Evolutionary conservation across 2,329 filamentous ascomycete species (phyloP), one percentile per base, ranked within the genome.

Genomic region (Phaeosphaeria sp.): DNA sequence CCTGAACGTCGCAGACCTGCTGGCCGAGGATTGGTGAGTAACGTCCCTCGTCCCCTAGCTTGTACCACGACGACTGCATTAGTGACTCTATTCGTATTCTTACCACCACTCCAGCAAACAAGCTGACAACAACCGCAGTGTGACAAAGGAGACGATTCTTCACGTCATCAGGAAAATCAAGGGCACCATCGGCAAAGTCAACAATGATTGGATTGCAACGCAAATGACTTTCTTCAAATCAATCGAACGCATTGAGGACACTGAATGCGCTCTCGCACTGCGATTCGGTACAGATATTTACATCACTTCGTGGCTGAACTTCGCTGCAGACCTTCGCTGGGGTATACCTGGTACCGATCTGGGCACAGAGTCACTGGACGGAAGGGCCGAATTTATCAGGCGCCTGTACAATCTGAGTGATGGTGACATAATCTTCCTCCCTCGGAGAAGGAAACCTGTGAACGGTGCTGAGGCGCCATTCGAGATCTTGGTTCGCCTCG

Each of bases 251-350:
- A 74, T 76, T 40, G 65, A 61, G 36, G 69, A 75, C 46, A 74
- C 69, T 4, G 71, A 75, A 45, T 64, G 67, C 36, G 70, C 68
- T 8, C 60, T 76, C 8, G 63, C 64, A 2, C 66, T 74, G 44
- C 58, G 56, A 1, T 72, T 73, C 44, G 74, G 73, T 8, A 63
- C 71, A 9, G 74, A 76, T 51, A 64, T 74, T 22, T 76, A 74
- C 57, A 70, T 76, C 27, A 75, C 74, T 4, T 73, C 69, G 20
- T 76, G 74, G 74, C 61, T 74, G 43, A 72, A 76, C 57, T 74
- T 74, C 43, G 71, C 69, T 24, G 72, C 68, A 9, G 71, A 75
- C 49, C 53, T 67, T 30, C 60, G 66, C 49, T 76, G 74, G 74
- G 63, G 66, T 51, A 75, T 76, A 54, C 74, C 74, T 25, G 73